Conservation (phyloP, 1,284 basidiomycete genomes). For the Neonothopanus nambi region DNA sequence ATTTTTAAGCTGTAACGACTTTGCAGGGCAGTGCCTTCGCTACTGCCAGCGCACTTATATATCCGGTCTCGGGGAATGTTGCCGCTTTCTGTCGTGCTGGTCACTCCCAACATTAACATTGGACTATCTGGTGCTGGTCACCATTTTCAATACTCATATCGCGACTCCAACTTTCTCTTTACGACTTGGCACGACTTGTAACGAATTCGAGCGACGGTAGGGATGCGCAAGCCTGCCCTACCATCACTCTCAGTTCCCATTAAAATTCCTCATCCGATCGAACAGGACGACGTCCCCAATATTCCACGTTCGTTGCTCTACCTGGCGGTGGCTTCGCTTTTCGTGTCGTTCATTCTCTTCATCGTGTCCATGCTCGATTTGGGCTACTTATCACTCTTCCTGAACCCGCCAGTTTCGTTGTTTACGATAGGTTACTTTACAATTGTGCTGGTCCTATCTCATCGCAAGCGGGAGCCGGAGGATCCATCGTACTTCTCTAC, state of each 20-base stretch:
- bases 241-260: constrained; percentile 1
- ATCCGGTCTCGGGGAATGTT: background rate
- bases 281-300: constrained; percentile 3
- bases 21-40: too few species aligned
- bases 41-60: too few species aligned
- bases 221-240: constrained; percentile 9
- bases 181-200: background rate
- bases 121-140: constrained; percentile 27
- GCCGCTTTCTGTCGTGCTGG: constrained; percentile 17
- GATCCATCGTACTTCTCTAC: constrained; percentile 36
- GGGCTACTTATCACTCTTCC: constrained; percentile 33
- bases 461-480: constrained; percentile 23
- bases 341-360: constrained; percentile 26
- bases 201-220: background rate
- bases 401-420: constrained; percentile 31
- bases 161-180: background rate
- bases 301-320: constrained; percentile 25
- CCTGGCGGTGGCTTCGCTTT: constrained; percentile 27
- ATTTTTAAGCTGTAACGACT: too few species aligned
- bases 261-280: constrained; percentile 10
- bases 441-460: constrained; percentile 28
- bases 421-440: constrained; percentile 32
- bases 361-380: constrained; percentile 34
- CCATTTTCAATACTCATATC: constrained; percentile 10
- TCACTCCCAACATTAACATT: constrained; percentile 11